Base-by-base conservation (phyloP, 257 asterid genomes). In the Solanum appendiculatum region DNA sequence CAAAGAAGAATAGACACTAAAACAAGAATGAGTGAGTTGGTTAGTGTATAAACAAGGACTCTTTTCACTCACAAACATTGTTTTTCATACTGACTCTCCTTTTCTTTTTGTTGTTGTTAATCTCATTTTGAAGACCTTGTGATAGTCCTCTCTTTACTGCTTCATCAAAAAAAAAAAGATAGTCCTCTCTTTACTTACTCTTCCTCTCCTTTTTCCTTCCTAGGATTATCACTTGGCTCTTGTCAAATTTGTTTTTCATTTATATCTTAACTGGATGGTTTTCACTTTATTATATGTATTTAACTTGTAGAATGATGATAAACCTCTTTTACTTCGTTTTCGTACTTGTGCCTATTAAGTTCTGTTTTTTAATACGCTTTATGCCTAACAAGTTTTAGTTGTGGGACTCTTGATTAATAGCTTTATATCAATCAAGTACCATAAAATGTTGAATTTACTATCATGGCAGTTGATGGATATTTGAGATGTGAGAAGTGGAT, bases 401-500 rank as follows among this genome's bases (percentile, higher is more conserved):
- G 83, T 74, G 33, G 20, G 33, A n/a, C 12, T 75, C 56, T 75
- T 39, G 23, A 40, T 75, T 40, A 39, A n/a, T 40, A n/a, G 83
- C 36, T 75, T 75, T 75, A 40, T 40, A 40, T 40, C 34, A 39
- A 75, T n/a, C 58, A 75, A 75, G 40, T n/a, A 40, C 58, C 36
- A 75, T 15, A 25, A 70, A 78, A 44, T 77, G 14, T 44, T 44
- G 84, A 77, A 42, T 44, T 40, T 42, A 8, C 58, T 78, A 27
- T 78, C 64, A 44, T 44, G 83, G 25, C 84, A 44, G 98, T 80
- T 80, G 85, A 80, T 80, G 68, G 85, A 48, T 80, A 29, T 29
- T 80, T 80, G 42, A 80, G 85, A 48, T 80, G 85, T 29, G 85
- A 46, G 44, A 80, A 80, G 68, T 80, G 85, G 68, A 80, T 80